phyloP scores from a whole-genome alignment of 768 basidiomycete genomes.

The Tulasnella sp. region DNA sequence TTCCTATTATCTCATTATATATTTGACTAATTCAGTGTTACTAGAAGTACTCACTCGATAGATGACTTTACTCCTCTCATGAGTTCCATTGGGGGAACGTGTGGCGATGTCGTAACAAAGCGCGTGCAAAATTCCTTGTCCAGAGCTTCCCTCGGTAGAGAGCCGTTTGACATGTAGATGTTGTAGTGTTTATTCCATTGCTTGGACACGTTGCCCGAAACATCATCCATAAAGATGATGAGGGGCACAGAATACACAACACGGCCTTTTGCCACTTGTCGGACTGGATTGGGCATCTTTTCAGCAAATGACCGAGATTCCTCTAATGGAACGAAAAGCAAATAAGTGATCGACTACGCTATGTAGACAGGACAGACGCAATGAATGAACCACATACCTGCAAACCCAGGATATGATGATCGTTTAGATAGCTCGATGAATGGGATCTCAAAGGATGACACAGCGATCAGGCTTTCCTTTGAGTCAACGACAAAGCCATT shows the following conservation, averaged over 20 bases:
- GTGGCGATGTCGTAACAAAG: conserved; percentile 27
- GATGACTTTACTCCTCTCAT: conserved; percentile 25
- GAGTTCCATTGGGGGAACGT: conserved; percentile 27
- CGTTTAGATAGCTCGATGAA: neutral
- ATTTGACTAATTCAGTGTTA: neutral
- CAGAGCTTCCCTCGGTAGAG: conserved; percentile 23
- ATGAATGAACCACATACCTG: neutral
- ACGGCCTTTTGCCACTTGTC: conserved; percentile 17
- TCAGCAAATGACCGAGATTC: conserved; percentile 5
- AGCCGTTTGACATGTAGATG: conserved; percentile 26
- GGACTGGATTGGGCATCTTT: conserved; percentile 21
- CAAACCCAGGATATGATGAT: neutral
- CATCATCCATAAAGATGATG: conserved; percentile 28
- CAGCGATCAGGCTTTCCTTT: neutral
- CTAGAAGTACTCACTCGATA: conserved; percentile 19
- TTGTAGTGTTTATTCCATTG: conserved; percentile 31
- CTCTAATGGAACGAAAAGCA: too few species aligned
- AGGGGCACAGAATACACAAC: conserved; percentile 22
- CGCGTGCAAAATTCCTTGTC: conserved; percentile 26
- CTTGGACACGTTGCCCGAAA: conserved; percentile 28
- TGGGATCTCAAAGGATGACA: neutral
- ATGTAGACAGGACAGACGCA: neutral
- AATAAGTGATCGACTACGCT: too few species aligned
- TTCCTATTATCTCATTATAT: conserved; percentile 15
- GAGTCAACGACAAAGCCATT: neutral